These are phyloP conservation scores for Rauvolfia tetraphylla DNA, from an alignment of 257 asterid species.

Conservation along the genomic window DNA sequence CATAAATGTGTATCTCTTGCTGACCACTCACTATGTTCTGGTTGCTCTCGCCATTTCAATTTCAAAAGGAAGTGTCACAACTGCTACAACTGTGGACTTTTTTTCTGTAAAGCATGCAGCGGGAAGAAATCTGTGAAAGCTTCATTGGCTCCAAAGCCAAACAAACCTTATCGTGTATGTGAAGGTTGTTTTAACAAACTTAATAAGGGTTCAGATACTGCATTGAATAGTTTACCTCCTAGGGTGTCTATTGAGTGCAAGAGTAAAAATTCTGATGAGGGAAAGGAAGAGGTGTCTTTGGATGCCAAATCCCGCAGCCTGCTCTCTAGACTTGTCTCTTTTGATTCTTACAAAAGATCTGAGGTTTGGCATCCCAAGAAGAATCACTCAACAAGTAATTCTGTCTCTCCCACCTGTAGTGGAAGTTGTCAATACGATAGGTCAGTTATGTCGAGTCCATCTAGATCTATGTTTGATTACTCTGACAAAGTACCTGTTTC, in stretches of 20 bases:
- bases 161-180: constrained; percentile 59
- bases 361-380: constrained; percentile 22
- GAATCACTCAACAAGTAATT: constrained; percentile 27
- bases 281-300: constrained; percentile 22
- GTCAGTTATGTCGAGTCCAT: constrained; percentile 34
- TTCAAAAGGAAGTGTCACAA: constrained; percentile 58
- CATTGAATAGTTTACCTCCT: constrained; percentile 39
- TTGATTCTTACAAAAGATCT: constrained; percentile 46
- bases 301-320: constrained; percentile 25
- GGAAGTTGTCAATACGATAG: constrained; percentile 28
- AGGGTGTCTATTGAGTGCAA: constrained; percentile 31
- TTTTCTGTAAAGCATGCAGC: constrained; percentile 56
- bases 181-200: constrained; percentile 58
- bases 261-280: constrained; percentile 22
- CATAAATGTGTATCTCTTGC: constrained; percentile 34
- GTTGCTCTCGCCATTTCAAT: constrained; percentile 52
- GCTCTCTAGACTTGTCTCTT: constrained; percentile 50
- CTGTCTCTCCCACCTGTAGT: constrained; percentile 24
- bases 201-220: constrained; percentile 38
- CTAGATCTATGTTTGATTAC: constrained; percentile 33
- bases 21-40: constrained; percentile 53
- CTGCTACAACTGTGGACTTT: constrained; percentile 77
- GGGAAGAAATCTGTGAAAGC: constrained; percentile 54
- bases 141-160: constrained; percentile 55
- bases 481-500: constrained; percentile 37